Evolutionary conservation across 768 basidiomycete genomes (phyloP).

Genomic region (Trametes coccinea): DNA sequence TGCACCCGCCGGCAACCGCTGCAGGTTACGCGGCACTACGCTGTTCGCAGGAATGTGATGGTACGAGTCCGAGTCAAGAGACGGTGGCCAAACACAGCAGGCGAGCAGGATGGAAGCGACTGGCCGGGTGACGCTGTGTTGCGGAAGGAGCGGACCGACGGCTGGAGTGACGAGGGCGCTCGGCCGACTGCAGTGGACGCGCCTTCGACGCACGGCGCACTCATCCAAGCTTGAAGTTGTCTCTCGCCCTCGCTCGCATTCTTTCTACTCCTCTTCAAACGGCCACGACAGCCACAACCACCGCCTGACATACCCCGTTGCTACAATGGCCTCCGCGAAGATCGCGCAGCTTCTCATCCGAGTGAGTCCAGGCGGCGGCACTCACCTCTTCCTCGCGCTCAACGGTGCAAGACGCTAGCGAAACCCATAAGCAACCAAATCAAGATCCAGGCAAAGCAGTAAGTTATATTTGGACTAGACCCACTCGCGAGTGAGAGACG

Average conservation of each 20-base stretch:
- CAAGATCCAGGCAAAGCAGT: slow-evolving; percentile 75
- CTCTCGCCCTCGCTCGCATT: neutral
- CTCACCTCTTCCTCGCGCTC: slow-evolving; percentile 5
- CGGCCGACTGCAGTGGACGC: slow-evolving; percentile 2
- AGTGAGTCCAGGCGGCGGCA: slow-evolving; percentile 42
- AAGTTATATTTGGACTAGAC: slow-evolving; percentile 27
- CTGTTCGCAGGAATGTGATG: neutral
- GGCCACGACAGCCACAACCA: neutral
- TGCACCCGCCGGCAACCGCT: too few species aligned
- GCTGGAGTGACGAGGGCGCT: slow-evolving; percentile 11
- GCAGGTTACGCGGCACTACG: too few species aligned
- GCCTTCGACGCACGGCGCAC: neutral
- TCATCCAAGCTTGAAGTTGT: neutral
- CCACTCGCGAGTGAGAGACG: neutral
- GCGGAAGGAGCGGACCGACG: slow-evolving; percentile 7
- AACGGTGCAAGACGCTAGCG: slow-evolving; percentile 64
- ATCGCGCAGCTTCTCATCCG: slow-evolving; percentile 73
- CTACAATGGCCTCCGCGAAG: slow-evolving; percentile 69
- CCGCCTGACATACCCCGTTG: neutral
- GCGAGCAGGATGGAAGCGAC: neutral
- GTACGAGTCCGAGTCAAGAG: neutral
- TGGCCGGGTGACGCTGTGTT: neutral
- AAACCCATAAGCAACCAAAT: slow-evolving; percentile 75
- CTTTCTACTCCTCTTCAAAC: neutral
- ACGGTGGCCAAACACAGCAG: neutral